These are phyloP conservation scores for Buddleja alternifolia DNA, from an alignment of 257 asterid genomes.

Conservation along the genomic window DNA sequence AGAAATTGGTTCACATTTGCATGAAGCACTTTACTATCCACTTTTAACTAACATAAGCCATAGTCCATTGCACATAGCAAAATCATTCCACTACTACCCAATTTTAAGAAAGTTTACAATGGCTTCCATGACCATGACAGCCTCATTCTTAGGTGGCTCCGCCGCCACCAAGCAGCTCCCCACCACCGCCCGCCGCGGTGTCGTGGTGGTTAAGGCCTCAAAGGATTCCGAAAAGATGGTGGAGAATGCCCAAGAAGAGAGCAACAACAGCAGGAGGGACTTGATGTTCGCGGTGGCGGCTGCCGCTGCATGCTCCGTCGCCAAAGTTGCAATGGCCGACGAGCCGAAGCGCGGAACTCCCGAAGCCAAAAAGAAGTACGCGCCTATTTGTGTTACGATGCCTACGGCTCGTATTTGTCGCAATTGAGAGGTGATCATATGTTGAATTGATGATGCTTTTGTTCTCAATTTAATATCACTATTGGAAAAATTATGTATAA, in stretches of 20 bases:
- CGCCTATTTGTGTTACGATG: conserved; percentile 70
- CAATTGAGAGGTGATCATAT: conserved; percentile 31
- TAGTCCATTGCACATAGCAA: not conserved
- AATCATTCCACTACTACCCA: not conserved
- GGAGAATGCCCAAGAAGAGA: conserved; percentile 34
- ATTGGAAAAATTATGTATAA: not conserved
- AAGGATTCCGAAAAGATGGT: conserved; percentile 40
- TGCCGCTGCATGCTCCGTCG: conserved; percentile 51
- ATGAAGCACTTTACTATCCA: not conserved
- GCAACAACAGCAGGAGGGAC: conserved; percentile 58
- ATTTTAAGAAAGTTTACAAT: conserved; percentile 22
- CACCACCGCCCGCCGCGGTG: conserved; percentile 37
- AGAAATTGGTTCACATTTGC: conserved; percentile 21
- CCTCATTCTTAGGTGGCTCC: conserved; percentile 56
- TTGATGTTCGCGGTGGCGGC: conserved; percentile 63
- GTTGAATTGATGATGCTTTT: not conserved
- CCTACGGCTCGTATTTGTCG: conserved; percentile 72
- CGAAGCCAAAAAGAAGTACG: conserved; percentile 76
- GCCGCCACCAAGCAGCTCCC: not conserved
- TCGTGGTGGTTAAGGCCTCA: conserved; percentile 48
- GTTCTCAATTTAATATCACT: not conserved
- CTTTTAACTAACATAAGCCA: conserved; percentile 8
- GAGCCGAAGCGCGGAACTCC: conserved; percentile 57
- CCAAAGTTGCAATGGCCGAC: conserved; percentile 54
- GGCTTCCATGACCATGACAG: conserved; percentile 62